Evolutionary conservation across 2,329 filamentous ascomycete species (phyloP).

Genomic region (Penicillium rolfsii): DNA sequence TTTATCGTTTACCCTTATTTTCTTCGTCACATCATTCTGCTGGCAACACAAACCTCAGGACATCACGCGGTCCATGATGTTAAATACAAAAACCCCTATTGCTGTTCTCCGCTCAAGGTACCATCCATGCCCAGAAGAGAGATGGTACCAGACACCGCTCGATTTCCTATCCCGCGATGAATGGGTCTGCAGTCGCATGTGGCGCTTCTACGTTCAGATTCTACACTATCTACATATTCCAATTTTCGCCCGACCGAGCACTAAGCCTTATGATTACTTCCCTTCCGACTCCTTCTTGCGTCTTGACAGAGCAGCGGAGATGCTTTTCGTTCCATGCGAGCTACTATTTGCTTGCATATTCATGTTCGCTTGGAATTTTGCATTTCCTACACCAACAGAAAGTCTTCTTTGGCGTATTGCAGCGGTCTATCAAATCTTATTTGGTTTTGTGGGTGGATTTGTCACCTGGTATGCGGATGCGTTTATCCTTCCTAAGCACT

Average conservation of each 20-base stretch:
- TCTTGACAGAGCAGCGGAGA: background rate
- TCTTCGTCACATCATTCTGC: constrained; percentile 14
- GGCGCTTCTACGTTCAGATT: constrained; percentile 15
- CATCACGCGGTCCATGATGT: background rate
- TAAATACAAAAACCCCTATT: background rate
- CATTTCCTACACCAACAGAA: background rate
- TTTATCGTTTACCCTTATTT: constrained; percentile 14
- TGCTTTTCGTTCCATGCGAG: background rate
- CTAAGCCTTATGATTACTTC: background rate
- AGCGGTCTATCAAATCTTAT: background rate
- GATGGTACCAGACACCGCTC: constrained; percentile 15
- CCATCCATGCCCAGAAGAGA: constrained; percentile 5
- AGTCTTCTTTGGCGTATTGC: background rate
- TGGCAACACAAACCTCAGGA: constrained; percentile 13
- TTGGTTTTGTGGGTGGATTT: background rate
- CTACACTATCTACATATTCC: constrained; percentile 14
- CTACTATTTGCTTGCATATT: background rate
- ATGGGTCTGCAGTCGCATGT: constrained; percentile 7
- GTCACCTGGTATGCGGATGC: background rate
- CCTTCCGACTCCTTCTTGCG: background rate
- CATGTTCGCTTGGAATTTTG: background rate
- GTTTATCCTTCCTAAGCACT: background rate
- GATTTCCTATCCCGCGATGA: constrained; percentile 13
- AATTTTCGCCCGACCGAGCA: constrained; percentile 11
- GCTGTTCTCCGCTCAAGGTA: background rate